These are phyloP conservation scores for Hemisphaericaspora xylofermentans DNA, from an alignment of 1,139 yeast genomes.

Conservation along the genomic window DNA sequence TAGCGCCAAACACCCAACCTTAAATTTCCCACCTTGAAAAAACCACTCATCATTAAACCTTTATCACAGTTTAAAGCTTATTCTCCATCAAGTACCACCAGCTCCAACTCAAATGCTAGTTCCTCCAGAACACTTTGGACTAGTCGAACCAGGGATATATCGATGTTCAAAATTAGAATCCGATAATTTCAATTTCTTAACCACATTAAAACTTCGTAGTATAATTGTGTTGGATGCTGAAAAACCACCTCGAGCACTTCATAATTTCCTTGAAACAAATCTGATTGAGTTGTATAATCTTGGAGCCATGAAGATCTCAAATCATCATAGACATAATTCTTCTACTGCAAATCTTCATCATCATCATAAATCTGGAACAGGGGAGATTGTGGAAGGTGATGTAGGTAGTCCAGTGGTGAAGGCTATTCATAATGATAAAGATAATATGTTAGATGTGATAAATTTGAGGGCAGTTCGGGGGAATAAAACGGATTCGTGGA, in stretches of 20 bases:
- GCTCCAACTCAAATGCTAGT: slow-evolving; percentile 55
- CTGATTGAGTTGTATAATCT: slow-evolving; percentile 45
- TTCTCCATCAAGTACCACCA: neutral
- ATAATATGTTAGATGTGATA: slow-evolving; percentile 17
- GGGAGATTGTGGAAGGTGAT: slow-evolving; percentile 1
- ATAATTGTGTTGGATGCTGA: slow-evolving; percentile 69
- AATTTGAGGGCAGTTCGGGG: slow-evolving; percentile 16
- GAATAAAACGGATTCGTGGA: slow-evolving; percentile 59
- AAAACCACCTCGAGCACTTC: slow-evolving; percentile 58
- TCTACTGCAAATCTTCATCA: neutral
- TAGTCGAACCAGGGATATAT: slow-evolving; percentile 72
- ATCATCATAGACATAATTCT: slow-evolving; percentile 36
- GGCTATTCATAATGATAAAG: neutral
- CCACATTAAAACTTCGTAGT: slow-evolving; percentile 58
- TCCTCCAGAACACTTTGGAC: slow-evolving; percentile 77
- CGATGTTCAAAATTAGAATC: slow-evolving; percentile 55
- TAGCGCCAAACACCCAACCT: too few species aligned
- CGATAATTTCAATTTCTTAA: slow-evolving; percentile 64
- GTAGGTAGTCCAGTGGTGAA: slow-evolving; percentile 2
- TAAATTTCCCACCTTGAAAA: too few species aligned
- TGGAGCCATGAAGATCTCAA: slow-evolving; percentile 44
- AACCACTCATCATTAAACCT: neutral
- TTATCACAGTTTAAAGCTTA: neutral
- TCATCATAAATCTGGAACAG: slow-evolving; percentile 8
- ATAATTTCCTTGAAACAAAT: slow-evolving; percentile 45